Evolutionary conservation across 2,329 filamentous ascomycete species (phyloP).

Genomic region (Nigrospora oryzae): DNA sequence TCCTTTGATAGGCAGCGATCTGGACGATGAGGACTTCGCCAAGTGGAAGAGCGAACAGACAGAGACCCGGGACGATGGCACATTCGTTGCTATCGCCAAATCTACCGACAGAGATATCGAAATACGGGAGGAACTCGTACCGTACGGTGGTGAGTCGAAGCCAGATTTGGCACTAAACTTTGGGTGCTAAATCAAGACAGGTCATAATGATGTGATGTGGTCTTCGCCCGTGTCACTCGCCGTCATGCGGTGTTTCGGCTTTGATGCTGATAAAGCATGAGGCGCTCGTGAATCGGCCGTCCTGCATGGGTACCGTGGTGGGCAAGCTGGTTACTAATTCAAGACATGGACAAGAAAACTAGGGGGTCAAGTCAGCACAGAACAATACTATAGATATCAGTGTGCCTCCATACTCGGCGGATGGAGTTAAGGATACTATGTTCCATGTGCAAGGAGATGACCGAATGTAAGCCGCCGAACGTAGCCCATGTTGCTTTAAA

Average conservation of each 20-base stretch:
- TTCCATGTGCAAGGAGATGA: too few species aligned
- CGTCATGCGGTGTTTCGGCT: slow-evolving; percentile 56
- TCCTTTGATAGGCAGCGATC: slow-evolving; percentile 29
- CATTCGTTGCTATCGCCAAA: slow-evolving; percentile 38
- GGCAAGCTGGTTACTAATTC: too few species aligned
- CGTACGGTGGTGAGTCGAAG: slow-evolving; percentile 41
- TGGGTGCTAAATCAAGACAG: slow-evolving; percentile 26
- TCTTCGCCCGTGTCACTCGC: slow-evolving; percentile 57
- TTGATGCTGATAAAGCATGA: not conserved
- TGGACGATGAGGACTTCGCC: slow-evolving; percentile 28
- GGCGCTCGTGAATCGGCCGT: too few species aligned
- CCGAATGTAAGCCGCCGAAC: too few species aligned
- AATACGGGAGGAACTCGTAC: slow-evolving; percentile 45
- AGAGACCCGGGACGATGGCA: slow-evolving; percentile 31
- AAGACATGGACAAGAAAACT: too few species aligned
- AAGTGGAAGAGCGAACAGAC: slow-evolving; percentile 38
- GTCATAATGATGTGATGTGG: slow-evolving; percentile 62
- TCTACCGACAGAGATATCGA: slow-evolving; percentile 32
- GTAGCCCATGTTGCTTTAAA: too few species aligned
- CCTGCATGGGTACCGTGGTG: too few species aligned
- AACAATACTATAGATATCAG: too few species aligned
- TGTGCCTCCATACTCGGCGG: too few species aligned
- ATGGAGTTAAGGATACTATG: too few species aligned
- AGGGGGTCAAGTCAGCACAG: too few species aligned
- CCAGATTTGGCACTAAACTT: slow-evolving; percentile 1